Evolutionary conservation across 208 protist genomes (phyloP), one percentile per base, ranked within the genome.

Genomic region (Acanthamoeba royreba): DNA sequence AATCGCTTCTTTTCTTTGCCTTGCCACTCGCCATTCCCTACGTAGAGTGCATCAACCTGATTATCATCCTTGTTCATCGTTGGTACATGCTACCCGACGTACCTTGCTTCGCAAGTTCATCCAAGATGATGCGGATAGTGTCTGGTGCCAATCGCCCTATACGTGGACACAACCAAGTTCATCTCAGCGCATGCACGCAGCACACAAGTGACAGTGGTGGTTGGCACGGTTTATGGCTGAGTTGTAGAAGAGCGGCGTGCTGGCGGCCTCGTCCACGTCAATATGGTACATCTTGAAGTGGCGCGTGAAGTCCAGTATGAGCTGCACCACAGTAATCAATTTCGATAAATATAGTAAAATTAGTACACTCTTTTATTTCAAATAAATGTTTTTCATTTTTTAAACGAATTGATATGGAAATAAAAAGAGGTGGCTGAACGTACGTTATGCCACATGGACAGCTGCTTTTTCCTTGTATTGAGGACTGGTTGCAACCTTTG

Each of bases 381-480:
- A 11, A 11, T 5, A n/a, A 11, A 72, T n/a, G n/a, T n/a, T n/a
- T n/a, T n/a, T n/a, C n/a, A n/a, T n/a, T n/a, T n/a, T n/a, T n/a
- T n/a, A n/a, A n/a, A n/a, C n/a, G n/a, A n/a, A n/a, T n/a, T n/a
- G n/a, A n/a, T n/a, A n/a, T n/a, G 0, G 61, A 72, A 25, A 72
- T 33, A 4, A 5, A 35, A 25, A 72, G 2, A 11, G 61, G 1
- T 13, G 19, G 2, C 3, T 1, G 19, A 38, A 28, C 31, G n/a
- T 42, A 77, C 66, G 43, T 86, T 86, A 4, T 47, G 45, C 77
- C 77, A 86, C 77, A 86, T 47, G 45, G 40, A 38, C 43, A 86
- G n/a, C 77, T 86, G 77, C 46, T 86, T 86, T 31, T 86, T 86
- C 28, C 77, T 38, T 35, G 77, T 86, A 45, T 86, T 86, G 43